Conservation (phyloP, 2,329 filamentous ascomycete genomes). For the Lachnellula willkommii region DNA sequence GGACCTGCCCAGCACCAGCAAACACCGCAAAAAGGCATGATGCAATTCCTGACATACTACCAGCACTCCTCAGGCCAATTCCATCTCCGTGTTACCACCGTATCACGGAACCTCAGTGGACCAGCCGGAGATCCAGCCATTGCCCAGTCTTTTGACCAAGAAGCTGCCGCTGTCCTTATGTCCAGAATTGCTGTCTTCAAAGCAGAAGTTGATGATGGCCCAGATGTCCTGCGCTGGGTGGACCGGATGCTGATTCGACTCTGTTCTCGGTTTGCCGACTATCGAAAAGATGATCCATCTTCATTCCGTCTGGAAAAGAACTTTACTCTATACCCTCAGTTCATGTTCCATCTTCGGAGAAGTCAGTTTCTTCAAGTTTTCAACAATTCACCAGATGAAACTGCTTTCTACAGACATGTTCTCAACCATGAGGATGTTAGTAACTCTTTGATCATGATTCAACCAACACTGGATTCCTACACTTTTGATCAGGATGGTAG, state of each 20-base stretch:
- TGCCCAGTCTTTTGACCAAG: constrained; percentile 95
- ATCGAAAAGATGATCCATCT: constrained; percentile 94
- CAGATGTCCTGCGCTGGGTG: constrained; percentile 97
- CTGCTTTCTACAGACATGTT: constrained; percentile 96
- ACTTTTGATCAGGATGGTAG: constrained; percentile 93
- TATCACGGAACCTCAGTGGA: constrained; percentile 84
- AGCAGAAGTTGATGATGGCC: constrained; percentile 94
- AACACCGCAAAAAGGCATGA: constrained; percentile 85
- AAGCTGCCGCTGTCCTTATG: constrained; percentile 96
- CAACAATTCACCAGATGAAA: constrained; percentile 99
- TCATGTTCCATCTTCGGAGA: constrained; percentile 98
- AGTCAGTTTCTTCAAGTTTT: constrained; percentile 98
- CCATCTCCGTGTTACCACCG: constrained; percentile 90
- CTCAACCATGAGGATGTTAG: constrained; percentile 95
- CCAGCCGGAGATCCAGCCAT: constrained; percentile 92
- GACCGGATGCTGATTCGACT: constrained; percentile 96
- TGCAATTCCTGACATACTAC: constrained; percentile 98
- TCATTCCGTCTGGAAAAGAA: constrained; percentile 98
- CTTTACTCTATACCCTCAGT: constrained; percentile 97
- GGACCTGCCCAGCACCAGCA: constrained; percentile 81
- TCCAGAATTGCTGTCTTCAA: constrained; percentile 99
- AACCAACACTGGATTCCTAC: constrained; percentile 94
- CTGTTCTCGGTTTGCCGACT: constrained; percentile 95
- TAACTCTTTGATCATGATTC: constrained; percentile 98
- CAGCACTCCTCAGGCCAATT: constrained; percentile 96